A percentile compares a stretch with the other conserved stretches of the same genome.
Evolutionary conservation across 1,284 basidiomycete genomes (phyloP).

Genomic region (Ustilago esculenta): DNA sequence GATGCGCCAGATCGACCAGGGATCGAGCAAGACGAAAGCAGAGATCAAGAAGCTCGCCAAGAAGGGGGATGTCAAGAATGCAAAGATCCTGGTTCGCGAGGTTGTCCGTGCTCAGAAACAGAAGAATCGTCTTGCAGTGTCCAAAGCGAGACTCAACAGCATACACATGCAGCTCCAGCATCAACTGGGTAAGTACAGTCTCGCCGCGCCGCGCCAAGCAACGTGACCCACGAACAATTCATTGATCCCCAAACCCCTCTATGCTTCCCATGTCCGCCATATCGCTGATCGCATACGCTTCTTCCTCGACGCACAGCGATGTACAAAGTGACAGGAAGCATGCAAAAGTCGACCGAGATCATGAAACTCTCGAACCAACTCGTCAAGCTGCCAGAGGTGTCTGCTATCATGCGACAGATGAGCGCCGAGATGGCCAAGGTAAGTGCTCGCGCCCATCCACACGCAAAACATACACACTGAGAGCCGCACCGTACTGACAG

Average conservation of each 20-base stretch:
- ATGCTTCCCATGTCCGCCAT: no score
- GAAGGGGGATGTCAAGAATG: slow-evolving; percentile 92
- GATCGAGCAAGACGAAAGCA: slow-evolving; percentile 80
- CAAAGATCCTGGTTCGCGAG: slow-evolving; percentile 88
- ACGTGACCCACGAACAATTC: no score
- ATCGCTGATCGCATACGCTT: no score
- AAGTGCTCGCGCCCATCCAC: no score
- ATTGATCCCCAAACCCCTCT: no score
- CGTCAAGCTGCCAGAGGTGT: slow-evolving; percentile 90
- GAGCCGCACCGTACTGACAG: no score
- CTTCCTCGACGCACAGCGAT: slow-evolving; percentile 75
- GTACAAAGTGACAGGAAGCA: slow-evolving; percentile 93
- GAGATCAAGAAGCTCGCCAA: slow-evolving; percentile 88
- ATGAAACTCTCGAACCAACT: slow-evolving; percentile 97
- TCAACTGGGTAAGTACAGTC: slow-evolving; percentile 81
- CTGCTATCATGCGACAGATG: slow-evolving; percentile 94
- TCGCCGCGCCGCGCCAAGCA: no score
- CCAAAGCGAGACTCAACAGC: slow-evolving; percentile 90
- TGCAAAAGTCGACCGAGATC: slow-evolving; percentile 98
- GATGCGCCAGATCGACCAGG: slow-evolving; percentile 78
- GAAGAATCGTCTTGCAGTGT: slow-evolving; percentile 87
- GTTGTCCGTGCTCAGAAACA: slow-evolving; percentile 95
- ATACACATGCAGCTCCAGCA: slow-evolving; percentile 90
- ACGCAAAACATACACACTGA: no score
- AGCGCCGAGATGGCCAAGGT: slow-evolving; percentile 97